Base-by-base conservation (phyloP, 805 yeast species). In the Ogataea sp. region DNA sequence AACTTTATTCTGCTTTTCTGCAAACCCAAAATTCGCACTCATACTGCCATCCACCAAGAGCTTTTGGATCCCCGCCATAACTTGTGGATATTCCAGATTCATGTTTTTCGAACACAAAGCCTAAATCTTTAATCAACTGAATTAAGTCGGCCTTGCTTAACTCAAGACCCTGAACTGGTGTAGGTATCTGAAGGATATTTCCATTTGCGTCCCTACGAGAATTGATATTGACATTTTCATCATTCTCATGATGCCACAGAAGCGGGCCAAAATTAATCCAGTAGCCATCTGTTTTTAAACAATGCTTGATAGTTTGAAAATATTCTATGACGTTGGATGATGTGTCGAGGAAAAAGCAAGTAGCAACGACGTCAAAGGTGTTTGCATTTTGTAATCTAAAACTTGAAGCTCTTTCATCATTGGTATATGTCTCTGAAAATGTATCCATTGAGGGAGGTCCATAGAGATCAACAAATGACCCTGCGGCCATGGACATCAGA, bases 251-350 rank as follows among this genome's bases (percentile, higher is more conserved):
- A 56, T 83, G 90, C 88, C 88, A 80, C 38, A 78, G 58, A 33
- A 80, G 57, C 0, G 86, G 87, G 0, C 88, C 88, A 51, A 77
- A 73, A 49, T 80, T 79, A 21, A 78, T 58, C 85, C 85, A 80
- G 15, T 58, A 40, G 0, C 82, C 85, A 18, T 56, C 60, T 0
- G 54, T 51, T 26, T 64, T 61, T 41, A 79, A 48, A 20, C 72
- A 64, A 47, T 73, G 64, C 29, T 59, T 54, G 2, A 80, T 65
- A 0, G 80, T 59, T 37, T 62, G 63, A 31, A 80, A 31, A 46
- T 78, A 79, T 35, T 79, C 83, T 11, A 79, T 65, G 20, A 78
- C 55, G 51, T 79, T 77, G 4, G 71, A 53, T 0, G 84, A 74
- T 0, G 85, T 79, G 44, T 80, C 86, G n/a, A 80, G 48, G 50